phyloP scores from a whole-genome alignment of 208 protist genomes.

The Acanthamoeba lenticulata region DNA sequence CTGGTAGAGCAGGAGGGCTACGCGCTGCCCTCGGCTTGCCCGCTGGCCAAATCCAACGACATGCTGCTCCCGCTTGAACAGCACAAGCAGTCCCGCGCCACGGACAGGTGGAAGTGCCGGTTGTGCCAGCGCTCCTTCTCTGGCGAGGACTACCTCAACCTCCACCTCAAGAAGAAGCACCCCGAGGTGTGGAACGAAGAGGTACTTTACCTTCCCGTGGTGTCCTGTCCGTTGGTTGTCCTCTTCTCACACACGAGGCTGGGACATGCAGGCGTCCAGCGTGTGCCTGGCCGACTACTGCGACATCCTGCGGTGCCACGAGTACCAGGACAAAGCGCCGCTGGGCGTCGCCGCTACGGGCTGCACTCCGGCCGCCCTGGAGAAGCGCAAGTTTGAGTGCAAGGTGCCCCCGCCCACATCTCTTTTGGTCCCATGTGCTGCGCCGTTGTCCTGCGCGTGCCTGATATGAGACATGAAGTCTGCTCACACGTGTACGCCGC shows the following conservation, averaged over 20 bases:
- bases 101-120: slow-evolving; percentile 6
- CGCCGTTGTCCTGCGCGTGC: background rate
- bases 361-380: background rate
- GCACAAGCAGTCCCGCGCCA: background rate
- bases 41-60: slow-evolving; percentile 12
- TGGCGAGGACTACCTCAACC: background rate
- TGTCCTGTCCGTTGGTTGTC: background rate
- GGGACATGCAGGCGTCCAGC: background rate
- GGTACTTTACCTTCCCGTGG: background rate
- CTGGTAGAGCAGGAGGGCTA: background rate
- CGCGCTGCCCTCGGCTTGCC: background rate
- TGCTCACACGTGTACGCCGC: background rate
- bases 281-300: background rate
- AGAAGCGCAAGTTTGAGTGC: slow-evolving; percentile 44
- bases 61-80: slow-evolving; percentile 27
- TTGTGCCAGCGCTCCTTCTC: slow-evolving; percentile 10
- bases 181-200: slow-evolving; percentile 19
- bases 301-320: background rate
- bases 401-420: background rate
- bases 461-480: background rate
- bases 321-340: background rate
- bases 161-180: slow-evolving; percentile 44
- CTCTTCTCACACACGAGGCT: background rate
- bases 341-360: background rate
- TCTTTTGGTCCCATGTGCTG: background rate